These are phyloP conservation scores for Neopestalotiopsis sp. DNA, from an alignment of 2,329 filamentous ascomycete species.

Conservation along the genomic window DNA sequence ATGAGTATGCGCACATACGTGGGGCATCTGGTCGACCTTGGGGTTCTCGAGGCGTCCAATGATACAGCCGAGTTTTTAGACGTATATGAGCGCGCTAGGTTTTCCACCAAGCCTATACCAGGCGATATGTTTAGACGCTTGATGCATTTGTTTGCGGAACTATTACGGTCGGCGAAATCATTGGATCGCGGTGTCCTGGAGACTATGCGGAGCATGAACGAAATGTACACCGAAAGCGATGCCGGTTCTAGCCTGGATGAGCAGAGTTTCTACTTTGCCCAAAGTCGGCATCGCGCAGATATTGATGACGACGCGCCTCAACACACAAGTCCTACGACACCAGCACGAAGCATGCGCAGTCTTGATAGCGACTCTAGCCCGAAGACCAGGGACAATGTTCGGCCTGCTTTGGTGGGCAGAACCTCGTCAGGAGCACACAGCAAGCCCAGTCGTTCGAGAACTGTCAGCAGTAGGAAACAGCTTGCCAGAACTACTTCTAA, in stretches of 20 bases:
- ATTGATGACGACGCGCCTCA: conserved; percentile 47
- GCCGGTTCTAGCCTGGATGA: conserved; percentile 13
- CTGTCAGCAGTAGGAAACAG: not conserved
- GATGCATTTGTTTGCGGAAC: conserved; percentile 83
- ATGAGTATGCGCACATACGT: conserved; percentile 85
- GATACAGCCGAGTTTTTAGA: conserved; percentile 68
- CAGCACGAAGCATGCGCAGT: conserved; percentile 21
- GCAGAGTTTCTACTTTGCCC: not conserved
- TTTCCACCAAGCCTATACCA: conserved; percentile 72
- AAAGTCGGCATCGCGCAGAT: conserved; percentile 27
- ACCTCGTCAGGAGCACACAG: conserved; percentile 52
- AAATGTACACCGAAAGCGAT: conserved; percentile 21
- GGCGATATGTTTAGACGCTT: conserved; percentile 75
- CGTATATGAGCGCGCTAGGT: conserved; percentile 84
- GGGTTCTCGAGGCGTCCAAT: conserved; percentile 54
- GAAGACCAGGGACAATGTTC: not conserved
- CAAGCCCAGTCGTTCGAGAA: conserved; percentile 23
- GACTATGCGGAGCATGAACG: conserved; percentile 30
- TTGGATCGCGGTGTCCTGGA: conserved; percentile 60
- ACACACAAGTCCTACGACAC: conserved; percentile 45
- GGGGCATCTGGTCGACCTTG: conserved; percentile 68
- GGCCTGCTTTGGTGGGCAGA: conserved; percentile 35
- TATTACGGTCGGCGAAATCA: conserved; percentile 76
- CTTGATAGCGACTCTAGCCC: conserved; percentile 18
- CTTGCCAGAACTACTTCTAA: conserved; percentile 33